These are phyloP conservation scores for Phytophthora fragariae DNA, from an alignment of 352 stramenopile genomes.

Conservation along the genomic window DNA sequence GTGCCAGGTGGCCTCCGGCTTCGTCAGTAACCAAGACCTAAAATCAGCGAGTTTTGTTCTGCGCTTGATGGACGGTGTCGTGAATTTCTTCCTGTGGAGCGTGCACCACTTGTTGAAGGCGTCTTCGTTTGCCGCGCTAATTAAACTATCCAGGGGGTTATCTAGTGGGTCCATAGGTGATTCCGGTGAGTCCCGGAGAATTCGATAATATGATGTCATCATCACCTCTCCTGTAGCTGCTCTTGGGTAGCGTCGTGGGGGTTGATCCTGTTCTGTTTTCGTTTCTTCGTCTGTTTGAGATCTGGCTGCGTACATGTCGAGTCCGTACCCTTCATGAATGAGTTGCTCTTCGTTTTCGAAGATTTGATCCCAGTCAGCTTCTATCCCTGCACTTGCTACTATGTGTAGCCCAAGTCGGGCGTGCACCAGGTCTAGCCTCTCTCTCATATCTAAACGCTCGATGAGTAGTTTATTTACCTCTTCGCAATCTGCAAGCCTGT, in stretches of 20 bases:
- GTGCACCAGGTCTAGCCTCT: background rate
- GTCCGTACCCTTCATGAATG: background rate
- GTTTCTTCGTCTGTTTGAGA: background rate
- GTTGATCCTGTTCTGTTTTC: background rate
- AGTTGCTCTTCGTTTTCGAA: background rate
- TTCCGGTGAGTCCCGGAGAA: background rate
- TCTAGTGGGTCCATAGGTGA: background rate
- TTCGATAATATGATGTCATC: background rate
- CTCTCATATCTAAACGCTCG: background rate
- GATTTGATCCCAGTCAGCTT: background rate
- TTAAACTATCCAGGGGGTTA: background rate
- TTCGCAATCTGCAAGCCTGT: background rate
- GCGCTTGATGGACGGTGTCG: background rate
- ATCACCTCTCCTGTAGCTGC: background rate
- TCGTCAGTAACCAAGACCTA: background rate
- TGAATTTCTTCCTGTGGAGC: background rate
- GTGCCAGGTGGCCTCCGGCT: background rate
- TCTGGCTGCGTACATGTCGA: background rate
- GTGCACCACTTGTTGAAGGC: background rate
- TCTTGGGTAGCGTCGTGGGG: background rate
- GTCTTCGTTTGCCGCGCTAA: background rate
- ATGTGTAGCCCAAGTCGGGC: background rate
- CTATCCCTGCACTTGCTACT: background rate
- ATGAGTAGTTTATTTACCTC: background rate
- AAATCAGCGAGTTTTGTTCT: background rate